A percentile compares a stretch with the other conserved stretches of the same genome.
phyloP scores from a whole-genome alignment of 768 basidiomycete species.

The Termitomyces sp. region DNA sequence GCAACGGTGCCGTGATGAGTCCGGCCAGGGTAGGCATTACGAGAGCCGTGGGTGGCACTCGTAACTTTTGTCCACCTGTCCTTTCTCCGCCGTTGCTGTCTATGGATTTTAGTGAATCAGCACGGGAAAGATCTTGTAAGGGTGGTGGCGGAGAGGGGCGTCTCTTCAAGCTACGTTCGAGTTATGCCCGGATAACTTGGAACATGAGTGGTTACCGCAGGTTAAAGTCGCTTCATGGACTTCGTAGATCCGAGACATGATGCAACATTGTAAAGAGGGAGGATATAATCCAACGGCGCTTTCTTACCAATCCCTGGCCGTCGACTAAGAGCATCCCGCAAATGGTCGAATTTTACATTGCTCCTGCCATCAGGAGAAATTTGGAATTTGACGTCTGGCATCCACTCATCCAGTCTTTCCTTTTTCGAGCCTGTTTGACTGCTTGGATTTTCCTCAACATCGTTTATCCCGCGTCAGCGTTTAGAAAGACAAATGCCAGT shows the following conservation, averaged over 20 bases:
- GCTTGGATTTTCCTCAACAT: slow-evolving; percentile 19
- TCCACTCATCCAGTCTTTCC: slow-evolving; percentile 19
- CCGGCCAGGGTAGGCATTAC: slow-evolving; percentile 18
- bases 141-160: slow-evolving; percentile 18
- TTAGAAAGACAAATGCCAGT: slow-evolving; percentile 15
- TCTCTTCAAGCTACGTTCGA: slow-evolving; percentile 24
- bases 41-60: slow-evolving; percentile 18
- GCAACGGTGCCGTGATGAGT: slow-evolving; percentile 18
- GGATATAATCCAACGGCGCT: slow-evolving; percentile 9
- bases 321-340: slow-evolving; percentile 15
- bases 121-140: slow-evolving; percentile 9
- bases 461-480: slow-evolving; percentile 18
- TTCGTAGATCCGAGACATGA: slow-evolving; percentile 18
- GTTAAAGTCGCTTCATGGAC: slow-evolving; percentile 23
- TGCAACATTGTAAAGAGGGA: slow-evolving; percentile 14
- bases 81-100: slow-evolving; percentile 4
- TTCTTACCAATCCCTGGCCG: slow-evolving; percentile 10
- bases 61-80: slow-evolving; percentile 9
- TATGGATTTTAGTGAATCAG: slow-evolving; percentile 5
- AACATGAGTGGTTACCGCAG: slow-evolving; percentile 20
- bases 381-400: slow-evolving; percentile 22
- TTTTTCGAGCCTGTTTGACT: slow-evolving; percentile 8
- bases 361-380: slow-evolving; percentile 16
- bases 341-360: slow-evolving; percentile 9
- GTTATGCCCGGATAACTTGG: slow-evolving; percentile 29